A percentile compares a stretch with the other conserved stretches of the same genome.
Conservation (phyloP, 2,329 filamentous ascomycete genomes). For the Monilinia laxa region DNA sequence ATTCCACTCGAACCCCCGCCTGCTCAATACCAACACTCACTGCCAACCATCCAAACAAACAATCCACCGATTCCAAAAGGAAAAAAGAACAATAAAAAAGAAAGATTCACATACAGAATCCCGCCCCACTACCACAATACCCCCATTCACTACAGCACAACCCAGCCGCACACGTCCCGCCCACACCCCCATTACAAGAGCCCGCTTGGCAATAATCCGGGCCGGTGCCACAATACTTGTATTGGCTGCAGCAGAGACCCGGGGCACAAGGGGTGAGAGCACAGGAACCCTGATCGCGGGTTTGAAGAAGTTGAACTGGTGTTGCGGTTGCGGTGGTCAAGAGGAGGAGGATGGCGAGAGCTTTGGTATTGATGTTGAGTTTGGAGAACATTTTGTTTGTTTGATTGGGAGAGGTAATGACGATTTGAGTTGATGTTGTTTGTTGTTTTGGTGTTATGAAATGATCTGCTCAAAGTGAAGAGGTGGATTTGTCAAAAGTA, state of each 20-base stretch:
- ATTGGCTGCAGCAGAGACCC: slow-evolving; percentile 14
- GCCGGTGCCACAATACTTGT: slow-evolving; percentile 16
- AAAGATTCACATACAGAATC: slow-evolving; percentile 8
- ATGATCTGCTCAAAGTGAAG: neutral
- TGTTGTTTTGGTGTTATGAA: neutral
- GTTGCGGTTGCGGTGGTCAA: neutral
- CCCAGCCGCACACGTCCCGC: slow-evolving; percentile 27
- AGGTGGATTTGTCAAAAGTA: neutral
- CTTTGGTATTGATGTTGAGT: too few species aligned
- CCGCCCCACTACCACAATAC: slow-evolving; percentile 25
- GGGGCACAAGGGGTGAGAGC: slow-evolving; percentile 1
- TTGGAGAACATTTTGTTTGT: neutral
- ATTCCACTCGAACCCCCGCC: too few species aligned
- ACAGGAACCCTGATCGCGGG: slow-evolving; percentile 2
- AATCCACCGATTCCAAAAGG: too few species aligned
- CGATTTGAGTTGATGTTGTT: neutral
- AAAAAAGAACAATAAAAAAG: neutral
- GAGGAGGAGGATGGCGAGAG: slow-evolving; percentile 1
- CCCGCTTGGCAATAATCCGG: slow-evolving; percentile 15
- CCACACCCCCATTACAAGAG: slow-evolving; percentile 26
- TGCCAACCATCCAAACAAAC: too few species aligned
- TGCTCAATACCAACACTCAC: too few species aligned
- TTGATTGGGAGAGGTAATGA: neutral
- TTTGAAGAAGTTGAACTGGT: neutral
- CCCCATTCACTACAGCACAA: slow-evolving; percentile 27